Base-by-base conservation (phyloP, 805 yeast species). In the Wickerhamomyces chaumierensis region DNA sequence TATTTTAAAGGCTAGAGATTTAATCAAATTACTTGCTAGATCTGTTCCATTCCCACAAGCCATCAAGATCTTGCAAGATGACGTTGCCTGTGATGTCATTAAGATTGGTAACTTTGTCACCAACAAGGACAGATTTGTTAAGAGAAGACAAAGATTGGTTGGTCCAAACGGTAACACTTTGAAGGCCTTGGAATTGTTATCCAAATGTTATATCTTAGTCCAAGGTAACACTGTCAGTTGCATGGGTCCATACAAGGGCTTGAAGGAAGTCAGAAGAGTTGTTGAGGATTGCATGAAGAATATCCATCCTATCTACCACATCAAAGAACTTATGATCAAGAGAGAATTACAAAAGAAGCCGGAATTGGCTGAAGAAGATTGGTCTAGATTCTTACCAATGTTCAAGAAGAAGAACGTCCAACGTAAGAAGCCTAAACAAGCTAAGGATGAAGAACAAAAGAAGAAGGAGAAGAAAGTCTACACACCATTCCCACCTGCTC, bases 401-500 rank as follows among this genome's bases (percentile, higher is more conserved):
- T 92, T 92, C 69, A 92, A 86, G 75, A 92, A 90, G 73, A 80
- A 88, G 61, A 87, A 87, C 55, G 95, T 90, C 48, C 94, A 94
- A 29, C 79, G 98, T 56, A 83, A 83, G 80, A 81, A 81, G 70
- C 83, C 92, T 43, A 76, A 73, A 62, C 76, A 73, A 59, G 65
- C 72, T 53, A 73, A 63, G 51, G 73, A 67, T 50, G 78, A 60
- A 36, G 56, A 55, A 48, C 65, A 62, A 40, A 62, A 60, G 49
- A 61, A 61, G 52, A 56, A 53, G 37, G 63, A 61, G 39, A 42
- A 45, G 68, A 88, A 81, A 63, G 79, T 76, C 3, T 90, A 90
- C 74, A 92, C 98, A 27, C 97, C 98, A 57, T 92, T 92, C 87
- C 98, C 98, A 66, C 97, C 98, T 51, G 83, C 85, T 38, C 98